Conservation (phyloP, 768 basidiomycete genomes). For the Harrya chromipes region DNA sequence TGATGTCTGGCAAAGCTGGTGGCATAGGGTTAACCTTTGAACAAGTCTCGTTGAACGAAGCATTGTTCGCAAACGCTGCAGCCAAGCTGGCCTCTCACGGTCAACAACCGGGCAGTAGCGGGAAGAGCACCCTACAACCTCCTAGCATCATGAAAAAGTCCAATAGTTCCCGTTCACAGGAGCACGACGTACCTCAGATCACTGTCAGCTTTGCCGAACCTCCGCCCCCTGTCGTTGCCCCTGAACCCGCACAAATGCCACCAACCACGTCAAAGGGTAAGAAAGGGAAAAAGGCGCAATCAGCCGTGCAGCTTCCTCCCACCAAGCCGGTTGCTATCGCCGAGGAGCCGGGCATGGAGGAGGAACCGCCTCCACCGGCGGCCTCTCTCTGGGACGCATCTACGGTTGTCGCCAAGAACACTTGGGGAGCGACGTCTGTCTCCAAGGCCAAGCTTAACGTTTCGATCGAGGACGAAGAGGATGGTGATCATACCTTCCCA, state of each 20-base stretch:
- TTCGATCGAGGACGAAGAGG: conserved; percentile 10
- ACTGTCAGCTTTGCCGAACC: conserved; percentile 24
- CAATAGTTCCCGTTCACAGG: conserved; percentile 24
- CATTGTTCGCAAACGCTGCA: conserved; percentile 22
- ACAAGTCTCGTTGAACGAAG: conserved; percentile 25
- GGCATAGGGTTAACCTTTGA: conserved; percentile 9
- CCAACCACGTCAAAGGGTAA: conserved; percentile 15
- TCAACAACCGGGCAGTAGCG: conserved; percentile 5
- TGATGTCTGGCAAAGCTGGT: conserved; percentile 12
- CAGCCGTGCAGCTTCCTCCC: conserved; percentile 8
- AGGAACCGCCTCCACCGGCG: conserved; percentile 18
- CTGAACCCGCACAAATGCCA: conserved; percentile 13
- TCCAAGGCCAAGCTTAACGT: conserved; percentile 6
- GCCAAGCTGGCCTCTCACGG: conserved; percentile 11
- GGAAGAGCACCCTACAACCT: conserved; percentile 12
- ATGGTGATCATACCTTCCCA: neutral
- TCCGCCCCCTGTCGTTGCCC: neutral
- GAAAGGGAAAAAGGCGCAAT: conserved; percentile 26
- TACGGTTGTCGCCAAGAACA: conserved; percentile 9
- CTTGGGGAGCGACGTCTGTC: conserved; percentile 5
- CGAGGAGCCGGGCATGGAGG: conserved; percentile 17
- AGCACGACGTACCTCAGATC: conserved; percentile 27
- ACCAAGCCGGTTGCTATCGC: conserved; percentile 14
- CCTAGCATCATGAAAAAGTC: conserved; percentile 28
- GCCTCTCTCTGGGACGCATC: conserved; percentile 20